Conservation (phyloP, 1,284 basidiomycete species). For the Mrakiaceae sp. region DNA sequence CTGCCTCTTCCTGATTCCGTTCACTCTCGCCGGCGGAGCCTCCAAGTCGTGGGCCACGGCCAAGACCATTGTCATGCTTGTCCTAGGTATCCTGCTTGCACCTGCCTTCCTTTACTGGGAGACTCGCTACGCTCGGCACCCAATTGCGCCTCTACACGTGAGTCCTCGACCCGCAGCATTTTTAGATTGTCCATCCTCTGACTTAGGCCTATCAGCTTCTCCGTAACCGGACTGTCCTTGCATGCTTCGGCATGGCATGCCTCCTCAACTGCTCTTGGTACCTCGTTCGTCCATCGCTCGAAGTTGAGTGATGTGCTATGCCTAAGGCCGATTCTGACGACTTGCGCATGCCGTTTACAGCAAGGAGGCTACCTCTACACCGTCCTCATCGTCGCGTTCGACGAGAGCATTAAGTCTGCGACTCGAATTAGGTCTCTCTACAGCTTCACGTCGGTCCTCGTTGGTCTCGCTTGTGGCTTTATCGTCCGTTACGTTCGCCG, state of each 20-base stretch:
- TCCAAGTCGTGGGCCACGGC: neutral
- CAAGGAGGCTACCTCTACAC: slow-evolving; percentile 34
- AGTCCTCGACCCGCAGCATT: neutral
- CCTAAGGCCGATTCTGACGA: neutral
- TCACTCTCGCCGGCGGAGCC: slow-evolving; percentile 5
- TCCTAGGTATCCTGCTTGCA: neutral
- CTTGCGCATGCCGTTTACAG: neutral
- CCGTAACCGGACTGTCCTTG: slow-evolving; percentile 32
- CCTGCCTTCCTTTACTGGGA: slow-evolving; percentile 8
- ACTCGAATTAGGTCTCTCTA: slow-evolving; percentile 35
- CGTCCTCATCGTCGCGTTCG: slow-evolving; percentile 33
- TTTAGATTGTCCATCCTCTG: too few species aligned
- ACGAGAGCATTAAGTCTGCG: slow-evolving; percentile 30
- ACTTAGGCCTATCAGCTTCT: slow-evolving; percentile 28
- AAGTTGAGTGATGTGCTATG: neutral
- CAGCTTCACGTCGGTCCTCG: slow-evolving; percentile 34
- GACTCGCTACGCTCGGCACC: neutral
- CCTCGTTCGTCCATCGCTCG: slow-evolving; percentile 10
- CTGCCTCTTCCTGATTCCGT: neutral
- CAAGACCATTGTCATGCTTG: slow-evolving; percentile 6
- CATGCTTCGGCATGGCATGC: slow-evolving; percentile 31
- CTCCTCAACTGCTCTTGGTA: slow-evolving; percentile 36
- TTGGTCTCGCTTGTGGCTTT: slow-evolving; percentile 32
- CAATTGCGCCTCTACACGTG: neutral
- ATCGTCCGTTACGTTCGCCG: slow-evolving; percentile 31